These are phyloP conservation scores for Scheffersomyces lignosus DNA, from an alignment of 805 yeast species.

Conservation along the genomic window DNA sequence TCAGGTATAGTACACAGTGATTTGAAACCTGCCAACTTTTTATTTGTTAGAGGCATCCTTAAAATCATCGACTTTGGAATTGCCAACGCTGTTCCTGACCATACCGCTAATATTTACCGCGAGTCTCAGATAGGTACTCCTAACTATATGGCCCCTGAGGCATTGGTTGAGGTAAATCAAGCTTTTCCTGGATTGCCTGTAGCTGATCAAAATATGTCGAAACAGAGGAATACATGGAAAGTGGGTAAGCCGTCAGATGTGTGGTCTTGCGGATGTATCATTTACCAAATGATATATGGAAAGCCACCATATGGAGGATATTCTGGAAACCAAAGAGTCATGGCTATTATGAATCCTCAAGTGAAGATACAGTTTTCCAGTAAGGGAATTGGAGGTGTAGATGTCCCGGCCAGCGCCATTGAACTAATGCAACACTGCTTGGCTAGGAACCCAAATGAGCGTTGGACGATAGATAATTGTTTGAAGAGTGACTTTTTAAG, in stretches of 20 bases:
- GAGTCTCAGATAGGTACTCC: constrained; percentile 95
- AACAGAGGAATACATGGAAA: constrained; percentile 50
- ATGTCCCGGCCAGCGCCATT: constrained; percentile 68
- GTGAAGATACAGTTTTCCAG: constrained; percentile 67
- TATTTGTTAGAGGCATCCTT: constrained; percentile 77
- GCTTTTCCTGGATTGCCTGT: constrained; percentile 23
- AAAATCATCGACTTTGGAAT: constrained; percentile 95
- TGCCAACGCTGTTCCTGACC: constrained; percentile 91
- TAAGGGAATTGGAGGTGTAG: constrained; percentile 56
- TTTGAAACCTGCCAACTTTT: constrained; percentile 65
- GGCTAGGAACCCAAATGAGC: constrained; percentile 61
- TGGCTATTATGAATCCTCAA: constrained; percentile 86
- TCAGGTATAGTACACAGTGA: constrained; percentile 86
- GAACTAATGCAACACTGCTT: constrained; percentile 74
- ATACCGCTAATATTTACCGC: constrained; percentile 85
- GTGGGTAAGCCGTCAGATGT: constrained; percentile 95
- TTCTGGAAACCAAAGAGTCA: constrained; percentile 71
- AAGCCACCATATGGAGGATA: constrained; percentile 84
- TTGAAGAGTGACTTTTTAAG: constrained; percentile 63
- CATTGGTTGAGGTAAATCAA: constrained; percentile 62
- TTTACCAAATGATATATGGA: constrained; percentile 94
- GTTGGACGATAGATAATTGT: constrained; percentile 66
- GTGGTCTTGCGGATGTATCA: constrained; percentile 97
- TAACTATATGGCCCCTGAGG: constrained; percentile 97
- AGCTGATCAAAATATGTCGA: constrained; percentile 2